These are phyloP conservation scores for Talaromyces sp. DNA, from an alignment of 2,329 filamentous ascomycete species.

Conservation along the genomic window DNA sequence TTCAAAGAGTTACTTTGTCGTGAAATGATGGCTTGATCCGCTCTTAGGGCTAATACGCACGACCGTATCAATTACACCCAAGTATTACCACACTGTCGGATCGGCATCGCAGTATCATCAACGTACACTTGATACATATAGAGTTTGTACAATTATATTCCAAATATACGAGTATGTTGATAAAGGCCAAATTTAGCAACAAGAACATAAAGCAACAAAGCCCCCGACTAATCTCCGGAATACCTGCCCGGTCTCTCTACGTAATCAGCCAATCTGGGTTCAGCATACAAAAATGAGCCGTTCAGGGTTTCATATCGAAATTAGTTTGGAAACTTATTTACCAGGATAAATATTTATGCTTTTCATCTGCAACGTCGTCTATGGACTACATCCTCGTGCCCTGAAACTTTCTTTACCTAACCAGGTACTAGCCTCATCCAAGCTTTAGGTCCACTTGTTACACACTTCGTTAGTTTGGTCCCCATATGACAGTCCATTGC, in stretches of 20 bases:
- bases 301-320: background rate
- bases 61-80: background rate
- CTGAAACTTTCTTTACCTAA: background rate
- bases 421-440: background rate
- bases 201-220: background rate
- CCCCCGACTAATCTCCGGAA: background rate
- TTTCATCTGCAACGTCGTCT: background rate
- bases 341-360: background rate
- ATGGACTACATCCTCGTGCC: background rate
- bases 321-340: background rate
- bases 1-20: background rate
- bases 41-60: conserved; percentile 6
- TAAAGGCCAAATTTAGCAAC: background rate
- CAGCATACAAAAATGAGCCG: background rate
- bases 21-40: background rate
- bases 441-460: conserved; percentile 4
- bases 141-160: background rate
- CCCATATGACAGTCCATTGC: background rate
- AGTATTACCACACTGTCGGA: background rate
- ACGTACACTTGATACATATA: background rate
- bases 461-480: background rate
- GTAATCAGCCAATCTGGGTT: background rate
- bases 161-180: background rate
- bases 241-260: background rate
- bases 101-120: background rate